Conservation (phyloP, 176 grass and related monocot genomes). For the Sorghum bicolor region Sorghum_bicolor_NCBIv3 NC_012870.2:67039001-67039500, state of each 20-base stretch:
- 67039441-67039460: not conserved
- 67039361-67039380: not conserved
- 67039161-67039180: not conserved
- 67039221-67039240: not conserved
- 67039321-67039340: conserved; percentile 53
- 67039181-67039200: not conserved
- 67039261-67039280: conserved; percentile 49
- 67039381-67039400: not conserved
- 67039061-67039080: conserved; percentile 64
- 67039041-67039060: conserved; percentile 45
- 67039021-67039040: conserved; percentile 55
- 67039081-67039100: not conserved
- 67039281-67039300: conserved; percentile 54
- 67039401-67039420: not conserved
- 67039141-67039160: not conserved
- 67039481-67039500: not conserved
- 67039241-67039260: conserved; percentile 33
- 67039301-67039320: conserved; percentile 65
- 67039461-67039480: not conserved
- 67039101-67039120: not conserved
- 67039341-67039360: conserved; percentile 32
- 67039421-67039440: not conserved
- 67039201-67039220: not conserved
- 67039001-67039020: conserved; percentile 53
- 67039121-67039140: not conserved